Percentiles rank a stretch among this genome's conserved stretches.
These are phyloP conservation scores for Myochromella boudieri DNA, from an alignment of 768 basidiomycete genomes.

Conservation along the genomic window DNA sequence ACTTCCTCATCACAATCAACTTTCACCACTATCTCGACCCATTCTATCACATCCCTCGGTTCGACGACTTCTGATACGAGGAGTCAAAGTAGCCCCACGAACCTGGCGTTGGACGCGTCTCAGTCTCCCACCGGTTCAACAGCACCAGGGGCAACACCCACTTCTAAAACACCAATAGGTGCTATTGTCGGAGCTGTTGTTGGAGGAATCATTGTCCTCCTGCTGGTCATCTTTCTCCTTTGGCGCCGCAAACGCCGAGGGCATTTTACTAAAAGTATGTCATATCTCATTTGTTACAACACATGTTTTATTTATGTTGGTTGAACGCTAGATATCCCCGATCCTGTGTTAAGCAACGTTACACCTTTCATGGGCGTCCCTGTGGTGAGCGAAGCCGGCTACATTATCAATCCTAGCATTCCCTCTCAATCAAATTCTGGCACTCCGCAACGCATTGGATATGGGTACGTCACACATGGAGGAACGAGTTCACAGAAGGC, in stretches of 20 bases:
- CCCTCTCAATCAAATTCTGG: neutral
- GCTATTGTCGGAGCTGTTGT: constrained; percentile 1
- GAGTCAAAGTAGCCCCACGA: neutral
- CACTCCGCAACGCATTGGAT: neutral
- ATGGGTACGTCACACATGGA: neutral
- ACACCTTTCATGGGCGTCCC: constrained; percentile 2
- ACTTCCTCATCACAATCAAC: no score
- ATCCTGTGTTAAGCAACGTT: neutral
- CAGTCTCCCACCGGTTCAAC: neutral
- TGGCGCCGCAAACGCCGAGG: neutral
- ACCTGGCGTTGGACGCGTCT: neutral
- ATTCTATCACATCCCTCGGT: no score
- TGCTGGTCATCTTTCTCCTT: neutral
- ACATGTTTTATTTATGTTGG: no score
- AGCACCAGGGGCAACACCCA: neutral
- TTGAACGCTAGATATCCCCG: no score
- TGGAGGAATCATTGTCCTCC: constrained; percentile 1
- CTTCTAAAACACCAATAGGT: neutral
- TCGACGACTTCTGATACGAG: neutral
- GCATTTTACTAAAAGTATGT: neutral
- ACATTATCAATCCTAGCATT: neutral
- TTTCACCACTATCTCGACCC: neutral
- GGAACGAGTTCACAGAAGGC: neutral
- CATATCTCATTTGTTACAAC: neutral
- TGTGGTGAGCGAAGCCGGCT: neutral